Evolutionary conservation across 345 rosid genomes (phyloP).

Genomic region (Dipteronia dyeriana): DNA sequence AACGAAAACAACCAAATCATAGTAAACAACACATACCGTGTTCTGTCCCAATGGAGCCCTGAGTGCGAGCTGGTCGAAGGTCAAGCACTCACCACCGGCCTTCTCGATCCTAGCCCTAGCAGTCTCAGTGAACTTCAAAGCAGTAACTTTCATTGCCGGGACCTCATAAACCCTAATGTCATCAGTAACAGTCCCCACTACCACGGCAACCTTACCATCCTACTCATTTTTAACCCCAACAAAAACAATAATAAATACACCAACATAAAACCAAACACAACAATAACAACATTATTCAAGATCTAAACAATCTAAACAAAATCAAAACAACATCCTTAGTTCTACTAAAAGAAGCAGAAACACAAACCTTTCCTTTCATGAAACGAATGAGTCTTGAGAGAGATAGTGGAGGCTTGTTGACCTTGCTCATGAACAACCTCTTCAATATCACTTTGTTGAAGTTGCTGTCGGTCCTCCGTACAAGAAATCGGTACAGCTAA

Average conservation of each 20-base stretch:
- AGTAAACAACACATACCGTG: conserved; percentile 55
- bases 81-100: conserved; percentile 97
- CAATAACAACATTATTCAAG: no score
- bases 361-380: conserved; percentile 72
- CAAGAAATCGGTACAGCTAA: conserved; percentile 83
- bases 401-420: conserved; percentile 85
- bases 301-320: no score
- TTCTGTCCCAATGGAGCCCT: conserved; percentile 96
- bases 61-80: conserved; percentile 94
- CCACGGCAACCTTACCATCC: conserved; percentile 83
- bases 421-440: conserved; percentile 96
- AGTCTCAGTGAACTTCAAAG: conserved; percentile 89
- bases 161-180: conserved; percentile 85
- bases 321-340: no score
- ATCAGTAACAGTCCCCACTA: conserved; percentile 90
- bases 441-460: conserved; percentile 92
- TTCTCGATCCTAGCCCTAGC: conserved; percentile 93
- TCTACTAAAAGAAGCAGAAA: neutral
- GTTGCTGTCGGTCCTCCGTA: conserved; percentile 84
- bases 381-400: conserved; percentile 68
- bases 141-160: conserved; percentile 79
- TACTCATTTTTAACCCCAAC: conserved; percentile 14
- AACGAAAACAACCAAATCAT: no score
- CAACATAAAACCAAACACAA: neutral
- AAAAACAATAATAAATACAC: neutral